Evolutionary conservation across 306 rosid species (phyloP).

Genomic region (Aeschynomene evenia): DNA sequence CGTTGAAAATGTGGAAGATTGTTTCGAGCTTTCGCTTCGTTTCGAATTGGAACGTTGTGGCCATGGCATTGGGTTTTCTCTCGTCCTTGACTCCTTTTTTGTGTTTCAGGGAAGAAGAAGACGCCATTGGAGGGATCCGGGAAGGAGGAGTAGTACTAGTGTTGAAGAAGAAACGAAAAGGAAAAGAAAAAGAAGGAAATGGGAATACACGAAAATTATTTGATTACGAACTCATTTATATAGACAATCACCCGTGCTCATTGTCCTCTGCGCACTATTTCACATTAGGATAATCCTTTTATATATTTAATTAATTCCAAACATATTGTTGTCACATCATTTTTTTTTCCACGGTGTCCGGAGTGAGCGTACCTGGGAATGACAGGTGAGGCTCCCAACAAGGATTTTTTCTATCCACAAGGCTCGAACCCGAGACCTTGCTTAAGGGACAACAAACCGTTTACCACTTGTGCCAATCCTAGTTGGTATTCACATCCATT

Average conservation of each 20-base stretch:
- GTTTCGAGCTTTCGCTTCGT: conserved; percentile 30
- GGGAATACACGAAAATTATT: background rate
- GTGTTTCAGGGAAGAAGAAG: background rate
- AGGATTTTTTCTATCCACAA: too few relatives aligned
- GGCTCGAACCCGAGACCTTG: too few relatives aligned
- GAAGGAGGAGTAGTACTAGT: background rate
- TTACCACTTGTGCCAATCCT: too few relatives aligned
- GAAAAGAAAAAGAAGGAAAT: background rate
- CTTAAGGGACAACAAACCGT: too few relatives aligned
- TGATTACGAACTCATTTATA: background rate
- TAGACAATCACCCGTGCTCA: background rate
- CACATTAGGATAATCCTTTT: too few relatives aligned
- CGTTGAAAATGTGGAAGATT: conserved; percentile 23
- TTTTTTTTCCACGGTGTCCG: too few relatives aligned
- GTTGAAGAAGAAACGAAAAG: background rate
- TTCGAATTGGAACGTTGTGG: conserved; percentile 28
- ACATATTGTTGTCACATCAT: too few relatives aligned
- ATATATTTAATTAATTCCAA: too few relatives aligned
- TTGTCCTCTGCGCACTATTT: background rate
- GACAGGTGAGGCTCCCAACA: too few relatives aligned
- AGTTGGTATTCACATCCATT: too few relatives aligned
- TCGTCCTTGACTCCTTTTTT: conserved; percentile 25
- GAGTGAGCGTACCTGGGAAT: too few relatives aligned
- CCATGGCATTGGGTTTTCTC: conserved; percentile 38
- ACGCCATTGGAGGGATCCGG: background rate